Base-by-base conservation (phyloP, 2,329 filamentous ascomycete species). In the Ceratocystis lukuohia region DNA sequence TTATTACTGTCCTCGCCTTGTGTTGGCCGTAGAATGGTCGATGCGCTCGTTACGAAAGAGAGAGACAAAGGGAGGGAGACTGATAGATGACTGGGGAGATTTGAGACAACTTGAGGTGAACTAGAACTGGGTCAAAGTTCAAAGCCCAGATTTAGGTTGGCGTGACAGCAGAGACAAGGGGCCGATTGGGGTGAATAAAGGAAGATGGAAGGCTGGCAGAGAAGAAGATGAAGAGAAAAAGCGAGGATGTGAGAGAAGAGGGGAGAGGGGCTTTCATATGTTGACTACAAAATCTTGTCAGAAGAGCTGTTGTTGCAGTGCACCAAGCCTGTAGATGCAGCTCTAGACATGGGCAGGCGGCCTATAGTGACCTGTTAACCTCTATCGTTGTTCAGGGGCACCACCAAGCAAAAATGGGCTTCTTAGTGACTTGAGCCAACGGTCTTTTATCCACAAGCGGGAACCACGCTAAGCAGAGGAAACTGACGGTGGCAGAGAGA, bases 141-240 rank as follows among this genome's bases (percentile, higher is more conserved):
- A 57, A 33, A 17, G 61, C 41, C 61, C 33, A 46, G 61, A 63
- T 63, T 30, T 63, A 63, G 30, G 45, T 45, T 63, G 61, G 61
- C 61, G 41, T 50, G 41, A 63, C 41, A 63, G 53, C 28, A 30
- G 28, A 63, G 41, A 48, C 61, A 63, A 63, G 59, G 30, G n/a
- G 22, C 30, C 17, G 8, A 22, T 20, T 53, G 48, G 48, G 48
- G 20, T 10, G 22, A 53, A 5, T 53, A 53, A 53, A 22, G 48
- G 48, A n/a, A 53, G 22, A 7, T 22, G 28, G 53, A 12, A 28
- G 53, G 28, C n/a, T 12, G 15, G 25, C 5, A 30, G 28, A 22
- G 53, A 30, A 33, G 28, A 33, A 28, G 25, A 25, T 20, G 25
- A 25, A 12, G 25, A 56, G 25, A 15, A 5, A 56, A 56, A 15